Evolutionary conservation across 371 early-diverging fungal genomes (phyloP).

Genomic region (Apophysomyces sp.): DNA sequence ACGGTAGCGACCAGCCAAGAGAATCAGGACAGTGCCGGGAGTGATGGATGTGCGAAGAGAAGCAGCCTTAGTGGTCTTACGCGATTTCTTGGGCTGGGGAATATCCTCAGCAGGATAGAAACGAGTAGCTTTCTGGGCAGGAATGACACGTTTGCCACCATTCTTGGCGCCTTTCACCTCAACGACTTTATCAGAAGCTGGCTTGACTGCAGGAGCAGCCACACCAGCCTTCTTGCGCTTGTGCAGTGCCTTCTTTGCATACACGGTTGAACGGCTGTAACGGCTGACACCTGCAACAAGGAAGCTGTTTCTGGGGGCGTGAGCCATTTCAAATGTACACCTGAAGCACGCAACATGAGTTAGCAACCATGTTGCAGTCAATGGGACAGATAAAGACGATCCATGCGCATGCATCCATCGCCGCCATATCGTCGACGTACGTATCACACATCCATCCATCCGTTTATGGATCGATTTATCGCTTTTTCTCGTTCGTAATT

Average conservation of each 20-base stretch:
- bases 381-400: no score
- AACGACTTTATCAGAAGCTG: conserved; percentile 62
- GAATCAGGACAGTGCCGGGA: conserved; percentile 95
- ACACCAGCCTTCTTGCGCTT: conserved; percentile 73
- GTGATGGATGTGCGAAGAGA: conserved; percentile 85
- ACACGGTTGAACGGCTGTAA: conserved; percentile 74
- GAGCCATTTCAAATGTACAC: conserved; percentile 37
- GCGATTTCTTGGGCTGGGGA: conserved; percentile 67
- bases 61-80: conserved; percentile 74
- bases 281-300: conserved; percentile 81
- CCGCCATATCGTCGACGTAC: no score
- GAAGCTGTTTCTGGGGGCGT: conserved; percentile 70
- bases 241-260: no score
- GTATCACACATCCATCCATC: no score
- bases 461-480: no score
- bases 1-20: conserved; percentile 92
- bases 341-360: neutral
- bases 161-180: conserved; percentile 72
- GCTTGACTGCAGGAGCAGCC: conserved; percentile 46
- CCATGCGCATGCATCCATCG: no score
- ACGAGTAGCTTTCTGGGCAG: no score
- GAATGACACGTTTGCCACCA: no score
- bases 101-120: no score
- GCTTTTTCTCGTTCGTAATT: no score
- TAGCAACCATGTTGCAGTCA: no score